A percentile compares a stretch with the other conserved stretches of the same genome.
These are phyloP conservation scores for Penicillium samsonianum DNA, from an alignment of 495 filamentous ascomycete species.

Conservation along the genomic window DNA sequence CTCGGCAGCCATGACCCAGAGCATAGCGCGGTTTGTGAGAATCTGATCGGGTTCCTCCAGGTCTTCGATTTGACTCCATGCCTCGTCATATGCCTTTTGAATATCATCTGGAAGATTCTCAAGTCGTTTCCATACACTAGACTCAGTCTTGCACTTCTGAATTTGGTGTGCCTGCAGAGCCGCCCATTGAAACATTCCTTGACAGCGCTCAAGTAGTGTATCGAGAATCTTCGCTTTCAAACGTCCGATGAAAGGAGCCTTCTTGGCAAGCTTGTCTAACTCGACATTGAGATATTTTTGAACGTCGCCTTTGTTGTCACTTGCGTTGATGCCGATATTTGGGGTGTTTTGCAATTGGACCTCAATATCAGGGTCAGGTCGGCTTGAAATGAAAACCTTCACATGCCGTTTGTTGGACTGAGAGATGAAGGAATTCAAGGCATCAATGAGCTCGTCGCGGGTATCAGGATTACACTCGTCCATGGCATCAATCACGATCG, in stretches of 20 bases:
- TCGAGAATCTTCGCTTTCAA: too few relatives aligned
- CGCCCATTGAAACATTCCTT: too few relatives aligned
- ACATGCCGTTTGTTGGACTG: slow-evolving; percentile 27
- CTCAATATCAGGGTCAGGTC: slow-evolving; percentile 39
- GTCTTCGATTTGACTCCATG: slow-evolving; percentile 24
- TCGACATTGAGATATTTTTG: slow-evolving; percentile 28
- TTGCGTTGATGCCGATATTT: slow-evolving; percentile 39
- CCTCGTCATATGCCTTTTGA: slow-evolving; percentile 38
- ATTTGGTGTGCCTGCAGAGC: too few relatives aligned
- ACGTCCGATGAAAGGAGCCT: too few relatives aligned
- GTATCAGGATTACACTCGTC: slow-evolving; percentile 43
- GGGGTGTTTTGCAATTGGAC: slow-evolving; percentile 20
- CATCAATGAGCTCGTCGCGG: slow-evolving; percentile 34
- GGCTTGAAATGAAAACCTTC: slow-evolving; percentile 50
- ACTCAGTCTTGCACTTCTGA: too few relatives aligned
- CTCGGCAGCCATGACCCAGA: slow-evolving; percentile 37
- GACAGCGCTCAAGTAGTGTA: too few relatives aligned
- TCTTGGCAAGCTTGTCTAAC: slow-evolving; percentile 21
- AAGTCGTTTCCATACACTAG: too few relatives aligned
- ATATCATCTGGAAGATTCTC: slow-evolving; percentile 23
- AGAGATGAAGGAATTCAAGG: slow-evolving; percentile 26
- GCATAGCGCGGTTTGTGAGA: slow-evolving; percentile 34
- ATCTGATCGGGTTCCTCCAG: slow-evolving; percentile 23
- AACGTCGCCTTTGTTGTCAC: slow-evolving; percentile 33
- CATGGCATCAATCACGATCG: slow-evolving; percentile 48